Evolutionary conservation across 345 rosid species (phyloP).

Genomic region (Eucalyptus urophylla): DNA sequence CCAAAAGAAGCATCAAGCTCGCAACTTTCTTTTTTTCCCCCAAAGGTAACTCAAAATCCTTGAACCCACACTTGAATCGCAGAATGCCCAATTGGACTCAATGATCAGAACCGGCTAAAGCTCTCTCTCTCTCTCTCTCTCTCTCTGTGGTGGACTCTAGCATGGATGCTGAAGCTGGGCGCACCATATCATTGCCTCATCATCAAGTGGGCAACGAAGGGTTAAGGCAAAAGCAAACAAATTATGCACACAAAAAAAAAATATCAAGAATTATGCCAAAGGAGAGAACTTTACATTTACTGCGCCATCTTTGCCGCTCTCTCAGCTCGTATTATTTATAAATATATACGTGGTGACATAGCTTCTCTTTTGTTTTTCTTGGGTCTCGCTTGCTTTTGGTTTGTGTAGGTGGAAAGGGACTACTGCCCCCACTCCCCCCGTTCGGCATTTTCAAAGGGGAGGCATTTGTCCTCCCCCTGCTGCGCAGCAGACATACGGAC

Average conservation of each 20-base stretch:
- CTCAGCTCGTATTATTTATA: not conserved
- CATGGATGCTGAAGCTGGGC: constrained; percentile 19
- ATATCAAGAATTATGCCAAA: not conserved
- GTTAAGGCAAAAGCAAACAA: constrained; percentile 27
- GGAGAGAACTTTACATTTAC: not conserved
- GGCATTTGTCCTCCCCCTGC: not conserved
- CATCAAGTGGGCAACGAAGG: constrained; percentile 44
- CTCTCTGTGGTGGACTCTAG: constrained; percentile 11
- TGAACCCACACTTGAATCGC: not conserved
- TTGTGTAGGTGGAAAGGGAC: constrained; percentile 12
- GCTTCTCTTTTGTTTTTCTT: not conserved
- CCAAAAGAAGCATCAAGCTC: constrained; percentile 18
- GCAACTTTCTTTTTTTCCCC: constrained; percentile 10
- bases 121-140: not conserved
- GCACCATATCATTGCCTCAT: constrained; percentile 68
- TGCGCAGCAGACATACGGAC: not conserved
- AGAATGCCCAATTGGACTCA: not conserved
- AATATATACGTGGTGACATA: not conserved
- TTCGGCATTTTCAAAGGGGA: not conserved
- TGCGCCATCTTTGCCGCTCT: not conserved
- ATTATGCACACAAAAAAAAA: not conserved
- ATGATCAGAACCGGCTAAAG: constrained; percentile 16
- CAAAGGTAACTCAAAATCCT: not conserved
- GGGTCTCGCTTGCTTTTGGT: not conserved
- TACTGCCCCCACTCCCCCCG: not conserved